A percentile compares a stretch with the other conserved stretches of the same genome.
Conservation (phyloP, 495 filamentous ascomycete genomes). For the Trichoderma reesei region DNA sequence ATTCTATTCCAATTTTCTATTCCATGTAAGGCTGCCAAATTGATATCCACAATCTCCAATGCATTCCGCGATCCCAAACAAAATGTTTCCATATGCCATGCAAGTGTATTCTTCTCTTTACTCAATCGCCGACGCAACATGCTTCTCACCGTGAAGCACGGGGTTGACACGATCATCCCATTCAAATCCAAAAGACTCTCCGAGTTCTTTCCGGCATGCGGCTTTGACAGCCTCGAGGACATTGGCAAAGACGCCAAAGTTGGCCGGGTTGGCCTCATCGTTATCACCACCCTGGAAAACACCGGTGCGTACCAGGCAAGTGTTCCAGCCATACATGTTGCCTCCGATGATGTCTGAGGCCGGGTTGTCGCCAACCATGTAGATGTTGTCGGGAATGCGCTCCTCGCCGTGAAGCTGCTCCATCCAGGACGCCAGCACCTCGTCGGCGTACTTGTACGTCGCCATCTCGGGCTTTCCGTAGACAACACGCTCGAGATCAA, state of each 20-base stretch:
- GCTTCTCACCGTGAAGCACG: conserved; percentile 44
- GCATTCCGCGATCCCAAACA: not conserved
- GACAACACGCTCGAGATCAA: conserved; percentile 70
- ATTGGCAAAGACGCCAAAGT: conserved; percentile 74
- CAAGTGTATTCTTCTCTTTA: conserved; percentile 18
- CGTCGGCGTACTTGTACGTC: conserved; percentile 74
- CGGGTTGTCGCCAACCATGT: conserved; percentile 78
- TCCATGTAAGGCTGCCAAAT: not conserved
- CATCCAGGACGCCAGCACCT: conserved; percentile 32
- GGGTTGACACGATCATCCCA: conserved; percentile 49
- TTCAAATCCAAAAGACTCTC: conserved; percentile 45
- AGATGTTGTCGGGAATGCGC: conserved; percentile 59
- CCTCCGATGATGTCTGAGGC: conserved; percentile 70
- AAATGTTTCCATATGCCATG: not conserved
- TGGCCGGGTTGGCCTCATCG: conserved; percentile 92
- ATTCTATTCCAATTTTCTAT: not conserved
- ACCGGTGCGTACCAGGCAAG: conserved; percentile 62
- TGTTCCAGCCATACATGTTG: conserved; percentile 79
- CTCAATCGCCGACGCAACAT: conserved; percentile 40
- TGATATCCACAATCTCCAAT: not conserved
- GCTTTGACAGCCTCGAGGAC: conserved; percentile 90
- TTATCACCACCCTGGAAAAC: conserved; percentile 51
- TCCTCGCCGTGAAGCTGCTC: conserved; percentile 24
- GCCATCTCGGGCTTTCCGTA: conserved; percentile 75
- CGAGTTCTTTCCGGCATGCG: conserved; percentile 78